Percentiles rank a stretch among this genome's conserved stretches.
phyloP scores from a whole-genome alignment of 257 asterid genomes.

The Penstemon newberryi region DNA sequence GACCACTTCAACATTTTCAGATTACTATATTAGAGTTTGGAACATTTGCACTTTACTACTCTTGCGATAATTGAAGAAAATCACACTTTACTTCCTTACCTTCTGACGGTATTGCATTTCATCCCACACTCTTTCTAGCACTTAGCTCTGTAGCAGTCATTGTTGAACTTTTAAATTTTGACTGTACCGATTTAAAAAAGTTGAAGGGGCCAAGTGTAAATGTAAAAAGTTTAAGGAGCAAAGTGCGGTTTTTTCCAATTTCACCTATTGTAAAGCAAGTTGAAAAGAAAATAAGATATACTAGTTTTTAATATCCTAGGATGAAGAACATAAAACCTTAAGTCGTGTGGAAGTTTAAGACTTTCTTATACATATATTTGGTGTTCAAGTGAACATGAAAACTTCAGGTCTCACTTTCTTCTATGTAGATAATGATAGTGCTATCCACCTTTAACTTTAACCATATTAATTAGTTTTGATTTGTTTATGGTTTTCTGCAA shows the following conservation, averaged over 20 bases:
- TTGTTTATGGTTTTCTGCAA: conserved; percentile 27
- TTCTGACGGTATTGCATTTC: background rate
- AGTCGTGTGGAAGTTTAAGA: background rate
- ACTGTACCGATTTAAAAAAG: too few relatives aligned
- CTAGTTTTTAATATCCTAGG: conserved; percentile 13
- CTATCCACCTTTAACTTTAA: too few relatives aligned
- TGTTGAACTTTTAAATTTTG: too few relatives aligned
- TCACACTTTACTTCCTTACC: background rate
- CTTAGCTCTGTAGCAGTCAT: too few relatives aligned
- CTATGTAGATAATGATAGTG: background rate
- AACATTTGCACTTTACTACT: too few relatives aligned
- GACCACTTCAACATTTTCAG: too few relatives aligned
- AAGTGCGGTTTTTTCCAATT: too few relatives aligned
- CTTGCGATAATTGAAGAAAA: too few relatives aligned
- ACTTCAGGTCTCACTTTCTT: conserved; percentile 6
- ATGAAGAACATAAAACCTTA: background rate
- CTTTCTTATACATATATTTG: background rate
- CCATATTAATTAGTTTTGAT: conserved; percentile 28
- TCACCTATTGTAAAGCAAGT: background rate
- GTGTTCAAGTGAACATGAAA: conserved; percentile 25
- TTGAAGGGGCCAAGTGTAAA: too few relatives aligned
- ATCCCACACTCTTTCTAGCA: background rate
- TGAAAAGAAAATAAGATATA: background rate
- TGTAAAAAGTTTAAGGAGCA: too few relatives aligned
- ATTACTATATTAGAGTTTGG: too few relatives aligned